Evolutionary conservation across 176 grass and related monocot genomes (phyloP).

Genomic region (Ensete glaucum): DNA sequence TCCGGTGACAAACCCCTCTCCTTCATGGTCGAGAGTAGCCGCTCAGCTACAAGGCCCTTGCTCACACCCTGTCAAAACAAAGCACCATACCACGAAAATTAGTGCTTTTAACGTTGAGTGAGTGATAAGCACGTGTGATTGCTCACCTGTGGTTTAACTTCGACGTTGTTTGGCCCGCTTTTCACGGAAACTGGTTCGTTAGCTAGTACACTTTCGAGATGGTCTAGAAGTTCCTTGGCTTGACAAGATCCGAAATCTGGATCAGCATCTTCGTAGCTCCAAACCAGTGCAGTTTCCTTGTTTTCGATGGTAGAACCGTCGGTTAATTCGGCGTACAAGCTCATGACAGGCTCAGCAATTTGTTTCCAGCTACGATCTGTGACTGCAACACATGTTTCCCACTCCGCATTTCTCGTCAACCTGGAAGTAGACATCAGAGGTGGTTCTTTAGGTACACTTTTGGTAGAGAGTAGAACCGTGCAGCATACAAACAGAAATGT

Average conservation of each 20-base stretch:
- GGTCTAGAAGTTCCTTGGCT: conserved; percentile 82
- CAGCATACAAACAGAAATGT: neutral
- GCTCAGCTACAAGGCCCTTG: conserved; percentile 65
- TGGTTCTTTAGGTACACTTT: neutral
- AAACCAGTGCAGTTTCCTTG: conserved; percentile 77
- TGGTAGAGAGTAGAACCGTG: neutral
- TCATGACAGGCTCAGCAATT: conserved; percentile 88
- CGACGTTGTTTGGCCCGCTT: conserved; percentile 53
- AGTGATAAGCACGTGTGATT: neutral
- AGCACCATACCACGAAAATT: neutral
- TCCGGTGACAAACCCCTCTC: conserved; percentile 35
- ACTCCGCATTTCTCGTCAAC: conserved; percentile 51
- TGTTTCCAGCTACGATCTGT: conserved; percentile 84
- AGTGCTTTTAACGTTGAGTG: neutral
- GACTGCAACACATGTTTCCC: conserved; percentile 42
- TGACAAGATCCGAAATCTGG: conserved; percentile 92
- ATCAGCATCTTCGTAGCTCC: conserved; percentile 80
- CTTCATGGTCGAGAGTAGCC: conserved; percentile 44
- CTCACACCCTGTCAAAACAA: conserved; percentile 44
- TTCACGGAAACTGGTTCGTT: conserved; percentile 88
- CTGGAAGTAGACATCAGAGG: conserved; percentile 24
- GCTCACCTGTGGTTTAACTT: conserved; percentile 94
- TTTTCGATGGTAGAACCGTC: conserved; percentile 76
- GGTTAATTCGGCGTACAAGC: conserved; percentile 69
- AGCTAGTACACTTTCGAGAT: conserved; percentile 72